These are phyloP conservation scores for Exophiala xenobiotica DNA, from an alignment of 2,329 filamentous ascomycete species.

Conservation along the genomic window DNA sequence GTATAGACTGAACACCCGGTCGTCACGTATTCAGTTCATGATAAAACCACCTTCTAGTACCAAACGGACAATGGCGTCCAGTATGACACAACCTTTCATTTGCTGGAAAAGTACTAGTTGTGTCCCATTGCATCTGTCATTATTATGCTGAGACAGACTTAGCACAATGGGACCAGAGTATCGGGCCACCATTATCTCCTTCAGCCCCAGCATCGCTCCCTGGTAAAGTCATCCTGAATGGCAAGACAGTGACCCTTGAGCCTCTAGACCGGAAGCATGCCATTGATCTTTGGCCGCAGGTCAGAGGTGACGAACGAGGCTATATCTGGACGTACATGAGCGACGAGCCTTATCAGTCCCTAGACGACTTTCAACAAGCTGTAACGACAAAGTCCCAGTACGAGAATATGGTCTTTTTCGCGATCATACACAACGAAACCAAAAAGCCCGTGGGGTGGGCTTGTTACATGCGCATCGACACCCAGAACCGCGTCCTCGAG, in stretches of 20 bases:
- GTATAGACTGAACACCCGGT: too few relatives aligned
- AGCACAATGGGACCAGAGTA: slow-evolving; percentile 16
- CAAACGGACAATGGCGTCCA: too few relatives aligned
- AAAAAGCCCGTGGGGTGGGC: slow-evolving; percentile 45
- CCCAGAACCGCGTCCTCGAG: slow-evolving; percentile 54
- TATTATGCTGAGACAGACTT: not conserved
- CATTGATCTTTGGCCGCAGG: slow-evolving; percentile 33
- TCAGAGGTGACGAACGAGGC: slow-evolving; percentile 32
- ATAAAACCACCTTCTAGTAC: too few relatives aligned
- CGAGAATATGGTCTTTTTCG: slow-evolving; percentile 45
- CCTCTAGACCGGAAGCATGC: slow-evolving; percentile 34
- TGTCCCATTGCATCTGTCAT: not conserved
- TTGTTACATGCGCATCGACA: slow-evolving; percentile 48
- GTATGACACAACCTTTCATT: too few relatives aligned
- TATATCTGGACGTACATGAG: slow-evolving; percentile 47
- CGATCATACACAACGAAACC: slow-evolving; percentile 41
- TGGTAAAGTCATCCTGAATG: slow-evolving; percentile 20
- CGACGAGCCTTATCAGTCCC: slow-evolving; percentile 37
- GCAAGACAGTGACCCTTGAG: slow-evolving; percentile 34
- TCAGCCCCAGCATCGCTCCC: slow-evolving; percentile 14
- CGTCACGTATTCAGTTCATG: too few relatives aligned
- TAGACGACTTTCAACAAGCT: slow-evolving; percentile 34
- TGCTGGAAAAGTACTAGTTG: not conserved
- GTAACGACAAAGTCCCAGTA: slow-evolving; percentile 32
- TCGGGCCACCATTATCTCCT: slow-evolving; percentile 16